Percentiles rank a stretch among this genome's conserved stretches.
phyloP scores from a whole-genome alignment of 352 stramenopile species.

The Pythium dissotocum region DNA sequence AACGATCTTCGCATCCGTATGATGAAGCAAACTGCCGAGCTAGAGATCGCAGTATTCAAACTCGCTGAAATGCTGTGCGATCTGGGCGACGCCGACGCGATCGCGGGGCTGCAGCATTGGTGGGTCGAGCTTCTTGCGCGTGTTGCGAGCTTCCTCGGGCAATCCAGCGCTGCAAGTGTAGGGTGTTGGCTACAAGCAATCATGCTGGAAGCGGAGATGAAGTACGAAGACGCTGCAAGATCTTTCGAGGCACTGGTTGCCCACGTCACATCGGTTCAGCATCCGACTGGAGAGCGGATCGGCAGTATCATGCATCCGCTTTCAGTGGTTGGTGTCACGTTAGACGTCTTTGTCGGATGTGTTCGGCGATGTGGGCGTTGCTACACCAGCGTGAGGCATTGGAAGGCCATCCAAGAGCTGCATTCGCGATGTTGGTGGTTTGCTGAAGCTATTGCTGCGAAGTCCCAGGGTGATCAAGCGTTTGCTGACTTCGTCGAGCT shows the following conservation, averaged over 20 bases:
- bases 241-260: slow-evolving; percentile 13
- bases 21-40: slow-evolving; percentile 16
- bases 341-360: slow-evolving; percentile 18
- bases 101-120: slow-evolving; percentile 20
- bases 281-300: background rate
- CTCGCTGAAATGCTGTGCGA: slow-evolving; percentile 16
- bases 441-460: background rate
- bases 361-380: slow-evolving; percentile 19
- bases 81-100: slow-evolving; percentile 20
- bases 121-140: slow-evolving; percentile 18
- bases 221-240: slow-evolving; percentile 24
- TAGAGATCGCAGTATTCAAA: slow-evolving; percentile 22
- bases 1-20: slow-evolving; percentile 13
- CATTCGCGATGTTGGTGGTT: slow-evolving; percentile 18
- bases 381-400: slow-evolving; percentile 12
- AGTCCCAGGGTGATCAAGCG: background rate
- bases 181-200: slow-evolving; percentile 21
- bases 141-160: slow-evolving; percentile 2
- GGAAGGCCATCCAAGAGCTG: slow-evolving; percentile 13
- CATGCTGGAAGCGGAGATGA: slow-evolving; percentile 21
- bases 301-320: slow-evolving; percentile 17
- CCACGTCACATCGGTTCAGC: slow-evolving; percentile 7
- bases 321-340: slow-evolving; percentile 11
- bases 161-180: slow-evolving; percentile 9
- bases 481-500: slow-evolving; percentile 10